phyloP scores from a whole-genome alignment of 306 rosid species.

The Vigna angularis region DNA sequence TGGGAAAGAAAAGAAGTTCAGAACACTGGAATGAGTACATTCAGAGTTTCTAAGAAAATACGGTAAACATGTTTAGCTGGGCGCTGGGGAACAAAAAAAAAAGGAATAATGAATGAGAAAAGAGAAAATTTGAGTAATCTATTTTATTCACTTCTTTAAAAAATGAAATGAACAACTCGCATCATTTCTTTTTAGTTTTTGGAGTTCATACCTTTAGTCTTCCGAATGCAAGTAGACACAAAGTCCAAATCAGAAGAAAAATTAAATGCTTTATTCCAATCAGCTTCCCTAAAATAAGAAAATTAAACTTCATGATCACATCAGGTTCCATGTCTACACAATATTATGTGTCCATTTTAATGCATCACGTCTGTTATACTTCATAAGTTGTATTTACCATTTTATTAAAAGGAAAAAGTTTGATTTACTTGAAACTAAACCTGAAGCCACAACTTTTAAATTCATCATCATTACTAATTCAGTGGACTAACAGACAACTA shows the following conservation, averaged over 20 bases:
- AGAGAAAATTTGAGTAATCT: background rate
- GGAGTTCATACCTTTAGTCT: conserved; percentile 62
- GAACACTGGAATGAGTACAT: conserved; percentile 8
- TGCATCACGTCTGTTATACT: background rate
- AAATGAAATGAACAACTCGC: conserved; percentile 19
- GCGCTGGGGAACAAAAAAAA: conserved; percentile 15
- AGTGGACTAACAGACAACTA: background rate
- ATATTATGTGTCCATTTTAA: background rate
- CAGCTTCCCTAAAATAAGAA: conserved; percentile 63
- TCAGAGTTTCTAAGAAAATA: conserved; percentile 12
- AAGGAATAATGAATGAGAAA: conserved; percentile 21
- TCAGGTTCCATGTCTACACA: background rate
- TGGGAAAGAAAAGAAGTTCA: background rate
- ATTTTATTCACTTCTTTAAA: background rate
- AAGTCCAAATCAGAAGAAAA: conserved; percentile 71
- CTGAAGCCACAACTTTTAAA: background rate
- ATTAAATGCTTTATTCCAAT: conserved; percentile 82
- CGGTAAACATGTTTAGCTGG: conserved; percentile 27
- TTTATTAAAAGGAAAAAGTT: no score
- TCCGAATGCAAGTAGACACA: conserved; percentile 72
- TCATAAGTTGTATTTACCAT: background rate
- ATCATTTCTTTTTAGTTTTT: conserved; percentile 28
- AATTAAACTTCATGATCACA: conserved; percentile 29
- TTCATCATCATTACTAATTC: background rate
- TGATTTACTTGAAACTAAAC: background rate